These are phyloP conservation scores for Escovopsis sp. DNA, from an alignment of 2,329 filamentous ascomycete genomes.

Conservation along the genomic window DNA sequence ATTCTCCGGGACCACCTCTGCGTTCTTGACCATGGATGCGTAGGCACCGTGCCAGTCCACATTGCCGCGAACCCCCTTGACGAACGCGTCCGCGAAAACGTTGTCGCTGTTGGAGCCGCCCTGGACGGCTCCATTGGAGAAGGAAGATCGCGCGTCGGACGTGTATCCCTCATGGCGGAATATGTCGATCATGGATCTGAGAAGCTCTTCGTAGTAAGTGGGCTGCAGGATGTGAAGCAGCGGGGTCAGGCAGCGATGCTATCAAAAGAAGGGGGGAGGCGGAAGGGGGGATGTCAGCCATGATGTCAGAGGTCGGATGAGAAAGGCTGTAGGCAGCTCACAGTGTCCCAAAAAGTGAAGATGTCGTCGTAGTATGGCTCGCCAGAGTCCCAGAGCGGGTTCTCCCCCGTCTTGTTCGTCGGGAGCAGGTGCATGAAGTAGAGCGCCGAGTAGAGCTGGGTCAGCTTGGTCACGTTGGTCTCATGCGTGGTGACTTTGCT, in stretches of 20 bases:
- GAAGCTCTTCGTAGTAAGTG: conserved; percentile 45
- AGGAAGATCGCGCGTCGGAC: conserved; percentile 51
- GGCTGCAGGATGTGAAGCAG: conserved; percentile 53
- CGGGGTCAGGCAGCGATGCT: conserved; percentile 49
- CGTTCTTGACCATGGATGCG: conserved; percentile 50
- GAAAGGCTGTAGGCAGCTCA: conserved; percentile 3
- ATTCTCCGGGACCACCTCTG: conserved; percentile 45
- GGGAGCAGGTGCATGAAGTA: conserved; percentile 58
- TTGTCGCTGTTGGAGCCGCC: conserved; percentile 59
- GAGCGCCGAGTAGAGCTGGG: conserved; percentile 50
- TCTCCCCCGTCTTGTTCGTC: conserved; percentile 57
- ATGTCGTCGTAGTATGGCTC: conserved; percentile 62
- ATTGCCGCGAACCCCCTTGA: conserved; percentile 48
- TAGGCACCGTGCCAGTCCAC: conserved; percentile 52
- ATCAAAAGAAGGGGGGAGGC: conserved; percentile 4
- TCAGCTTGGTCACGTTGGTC: conserved; percentile 37
- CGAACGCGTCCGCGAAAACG: conserved; percentile 55
- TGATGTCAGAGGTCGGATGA: no score
- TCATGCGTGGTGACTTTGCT: conserved; percentile 48
- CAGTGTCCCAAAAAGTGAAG: conserved; percentile 51
- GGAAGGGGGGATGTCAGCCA: no score
- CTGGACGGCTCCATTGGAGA: conserved; percentile 55
- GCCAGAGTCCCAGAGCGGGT: conserved; percentile 45
- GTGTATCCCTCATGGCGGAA: conserved; percentile 50
- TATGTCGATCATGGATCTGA: conserved; percentile 53